Evolutionary conservation across 148 eudicot genomes (phyloP).

Genomic region (Rhododendron vialii): DNA sequence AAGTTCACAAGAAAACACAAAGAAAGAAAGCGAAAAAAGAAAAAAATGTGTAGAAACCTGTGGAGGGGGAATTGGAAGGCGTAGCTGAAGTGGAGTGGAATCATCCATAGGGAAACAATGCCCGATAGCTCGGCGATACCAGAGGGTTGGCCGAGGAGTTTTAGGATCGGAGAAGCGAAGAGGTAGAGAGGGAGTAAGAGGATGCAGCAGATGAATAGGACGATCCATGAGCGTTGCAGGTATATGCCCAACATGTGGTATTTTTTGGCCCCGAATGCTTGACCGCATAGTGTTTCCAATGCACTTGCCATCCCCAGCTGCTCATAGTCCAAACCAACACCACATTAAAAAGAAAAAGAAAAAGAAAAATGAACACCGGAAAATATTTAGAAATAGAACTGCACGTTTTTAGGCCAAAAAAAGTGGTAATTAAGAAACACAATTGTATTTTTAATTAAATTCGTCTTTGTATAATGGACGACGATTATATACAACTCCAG

Average conservation of each 20-base stretch:
- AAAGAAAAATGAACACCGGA: neutral
- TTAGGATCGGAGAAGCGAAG: constrained; percentile 38
- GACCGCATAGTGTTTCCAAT: constrained; percentile 53
- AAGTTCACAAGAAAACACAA: neutral
- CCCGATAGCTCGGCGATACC: constrained; percentile 42
- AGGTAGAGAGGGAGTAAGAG: constrained; percentile 32
- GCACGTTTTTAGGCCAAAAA: neutral
- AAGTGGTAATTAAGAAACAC: no score
- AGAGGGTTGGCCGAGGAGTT: constrained; percentile 39
- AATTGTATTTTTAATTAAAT: no score
- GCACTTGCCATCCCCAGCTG: constrained; percentile 67
- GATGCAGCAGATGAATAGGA: constrained; percentile 30
- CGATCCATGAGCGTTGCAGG: constrained; percentile 55
- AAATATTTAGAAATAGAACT: no score
- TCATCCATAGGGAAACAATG: constrained; percentile 29
- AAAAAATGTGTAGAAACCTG: constrained; percentile 20
- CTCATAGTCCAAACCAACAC: neutral
- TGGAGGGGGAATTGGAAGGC: constrained; percentile 50
- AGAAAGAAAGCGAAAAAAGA: no score
- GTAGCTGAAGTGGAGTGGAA: constrained; percentile 51
- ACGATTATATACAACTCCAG: no score
- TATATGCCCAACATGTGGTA: constrained; percentile 57
- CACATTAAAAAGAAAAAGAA: no score
- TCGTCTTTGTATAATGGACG: no score
- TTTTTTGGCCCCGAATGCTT: constrained; percentile 53